Evolutionary conservation across 2,329 filamentous ascomycete genomes (phyloP), one percentile per base, ranked within the genome.

Genomic region (Trichophyton equinum): DNA sequence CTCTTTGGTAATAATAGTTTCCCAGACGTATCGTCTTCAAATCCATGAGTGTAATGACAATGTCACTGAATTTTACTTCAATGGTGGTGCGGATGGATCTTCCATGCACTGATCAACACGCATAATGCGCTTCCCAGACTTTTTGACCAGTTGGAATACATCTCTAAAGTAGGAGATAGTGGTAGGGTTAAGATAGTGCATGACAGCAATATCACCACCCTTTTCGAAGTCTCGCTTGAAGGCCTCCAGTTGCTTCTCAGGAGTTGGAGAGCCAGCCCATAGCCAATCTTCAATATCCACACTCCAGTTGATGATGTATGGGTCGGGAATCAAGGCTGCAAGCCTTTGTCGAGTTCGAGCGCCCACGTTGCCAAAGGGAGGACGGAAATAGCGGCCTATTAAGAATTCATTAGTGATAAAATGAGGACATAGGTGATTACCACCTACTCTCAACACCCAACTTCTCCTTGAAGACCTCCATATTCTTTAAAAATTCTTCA

Each of bases 201-300:
- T 81, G 11, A 88, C 85, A 0, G 85, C 83, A 57, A 88, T 73
- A 64, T 80, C 79, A 1, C 85, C 85, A 0, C 85, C 85, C 66
- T 79, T 82, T 25, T 76, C 75, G 2, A 88, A 78, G 68, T 86
- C 83, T 2, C 81, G 77, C 68, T 82, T 78, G 73, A 88, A 88
- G 11, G 84, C 82, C 2, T 82, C 81, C 13, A 86, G 73, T 72
- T 88, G 85, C 67, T 84, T 83, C 74, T 86, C 81, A 0, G 85
- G 85, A 2, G 84, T 87, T 49, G 73, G 67, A 0, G 77, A 80
- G 68, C 79, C 73, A 1, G 83, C 85, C 83, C 84, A 88, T 25
- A 85, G 67, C 83, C 84, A 88, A 69, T 88, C 85, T 74, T 88
- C 83, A 36, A 87, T 82, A 67, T 88, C 85, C 51, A 88, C 82